phyloP scores from a whole-genome alignment of 805 yeast species.

The Peterozyma toletana region DNA sequence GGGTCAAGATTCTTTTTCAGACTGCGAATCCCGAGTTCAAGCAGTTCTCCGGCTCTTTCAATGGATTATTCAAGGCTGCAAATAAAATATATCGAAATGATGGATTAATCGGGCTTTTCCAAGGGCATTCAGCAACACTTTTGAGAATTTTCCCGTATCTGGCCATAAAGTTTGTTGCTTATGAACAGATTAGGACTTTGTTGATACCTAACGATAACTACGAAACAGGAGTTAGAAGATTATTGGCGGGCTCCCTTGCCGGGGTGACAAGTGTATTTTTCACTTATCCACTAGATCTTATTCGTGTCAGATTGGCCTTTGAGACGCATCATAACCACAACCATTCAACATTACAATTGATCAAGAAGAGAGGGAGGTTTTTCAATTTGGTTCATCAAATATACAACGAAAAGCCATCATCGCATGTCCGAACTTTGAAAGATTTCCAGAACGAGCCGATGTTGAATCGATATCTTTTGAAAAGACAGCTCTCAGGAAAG shows the following conservation, averaged over 20 bases:
- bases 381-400: constrained; percentile 20
- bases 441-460: constrained; percentile 20
- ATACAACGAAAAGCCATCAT: constrained; percentile 25
- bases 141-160: constrained; percentile 94
- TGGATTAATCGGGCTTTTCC: constrained; percentile 78
- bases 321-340: constrained; percentile 44
- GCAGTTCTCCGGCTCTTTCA: constrained; percentile 71
- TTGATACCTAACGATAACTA: constrained; percentile 67
- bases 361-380: constrained; percentile 22
- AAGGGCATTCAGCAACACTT: constrained; percentile 93
- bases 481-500: constrained; percentile 23
- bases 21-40: constrained; percentile 87
- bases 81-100: constrained; percentile 56
- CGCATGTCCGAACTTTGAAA: constrained; percentile 19
- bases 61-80: constrained; percentile 72
- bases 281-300: constrained; percentile 88
- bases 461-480: constrained; percentile 15
- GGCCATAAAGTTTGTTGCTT: constrained; percentile 92
- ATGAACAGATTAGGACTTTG: constrained; percentile 80
- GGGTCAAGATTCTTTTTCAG: constrained; percentile 92
- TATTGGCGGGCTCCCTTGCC: constrained; percentile 83
- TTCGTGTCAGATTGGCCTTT: constrained; percentile 88
- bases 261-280: constrained; percentile 82
- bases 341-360: constrained; percentile 1
- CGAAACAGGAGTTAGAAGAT: constrained; percentile 77